phyloP scores from a whole-genome alignment of 495 filamentous ascomycete genomes.

The Acidiella bohemica region DNA sequence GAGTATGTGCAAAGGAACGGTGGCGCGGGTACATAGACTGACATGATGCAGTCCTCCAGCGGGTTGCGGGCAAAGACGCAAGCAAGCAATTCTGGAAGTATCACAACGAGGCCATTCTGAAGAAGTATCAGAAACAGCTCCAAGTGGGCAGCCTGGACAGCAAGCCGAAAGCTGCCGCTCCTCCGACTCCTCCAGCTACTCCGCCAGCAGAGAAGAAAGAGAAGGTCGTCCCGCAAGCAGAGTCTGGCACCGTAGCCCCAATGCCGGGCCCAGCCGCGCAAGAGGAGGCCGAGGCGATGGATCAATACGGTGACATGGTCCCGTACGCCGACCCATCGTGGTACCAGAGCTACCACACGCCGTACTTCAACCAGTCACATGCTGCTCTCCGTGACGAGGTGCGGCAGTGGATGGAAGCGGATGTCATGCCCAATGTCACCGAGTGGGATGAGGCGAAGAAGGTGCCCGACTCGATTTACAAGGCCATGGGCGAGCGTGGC shows the following conservation, averaged over 20 bases:
- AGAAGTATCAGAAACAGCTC: conserved; percentile 82
- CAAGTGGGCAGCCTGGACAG: conserved; percentile 82
- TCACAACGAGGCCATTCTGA: conserved; percentile 92
- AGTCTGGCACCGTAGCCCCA: conserved; percentile 34
- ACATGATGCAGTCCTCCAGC: conserved; percentile 51
- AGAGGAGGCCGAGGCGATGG: conserved; percentile 54
- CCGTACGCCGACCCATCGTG: conserved; percentile 87
- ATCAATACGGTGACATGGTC: conserved; percentile 73
- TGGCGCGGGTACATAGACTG: conserved; percentile 1
- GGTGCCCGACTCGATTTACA: conserved; percentile 78
- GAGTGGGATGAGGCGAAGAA: conserved; percentile 95
- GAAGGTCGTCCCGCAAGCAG: conserved; percentile 32
- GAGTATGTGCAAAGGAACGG: conserved; percentile 41
- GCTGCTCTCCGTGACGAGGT: conserved; percentile 79
- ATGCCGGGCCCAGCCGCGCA: conserved; percentile 34
- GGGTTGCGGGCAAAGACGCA: conserved; percentile 91
- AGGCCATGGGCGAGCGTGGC: conserved; percentile 83
- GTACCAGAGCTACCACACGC: conserved; percentile 94
- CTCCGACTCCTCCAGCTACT: conserved; percentile 39
- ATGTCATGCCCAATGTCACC: conserved; percentile 80
- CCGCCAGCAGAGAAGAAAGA: conserved; percentile 40
- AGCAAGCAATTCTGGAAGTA: conserved; percentile 99
- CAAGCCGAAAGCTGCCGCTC: conserved; percentile 51
- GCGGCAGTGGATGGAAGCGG: conserved; percentile 77
- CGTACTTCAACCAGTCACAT: conserved; percentile 90